Evolutionary conservation across 768 basidiomycete genomes (phyloP).

Genomic region (Kwoniella newhampshirensis): DNA sequence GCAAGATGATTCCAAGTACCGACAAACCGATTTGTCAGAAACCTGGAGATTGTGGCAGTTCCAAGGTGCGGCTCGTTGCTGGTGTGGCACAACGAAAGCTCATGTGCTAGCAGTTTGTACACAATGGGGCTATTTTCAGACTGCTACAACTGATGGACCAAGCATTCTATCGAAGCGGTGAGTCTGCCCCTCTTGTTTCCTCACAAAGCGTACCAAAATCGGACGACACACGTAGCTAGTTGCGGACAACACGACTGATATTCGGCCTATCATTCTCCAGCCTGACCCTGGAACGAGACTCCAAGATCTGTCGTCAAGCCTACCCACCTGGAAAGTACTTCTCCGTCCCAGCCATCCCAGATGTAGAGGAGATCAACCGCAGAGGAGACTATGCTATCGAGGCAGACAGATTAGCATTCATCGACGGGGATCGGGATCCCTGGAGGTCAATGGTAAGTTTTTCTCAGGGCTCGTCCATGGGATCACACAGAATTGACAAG

Average conservation of each 20-base stretch:
- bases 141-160: conserved; percentile 62
- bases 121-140: conserved; percentile 92
- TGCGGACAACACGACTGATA: too few relatives aligned
- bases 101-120: conserved; percentile 62
- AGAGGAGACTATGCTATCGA: conserved; percentile 82
- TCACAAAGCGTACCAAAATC: too few relatives aligned
- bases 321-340: conserved; percentile 70
- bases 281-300: conserved; percentile 68
- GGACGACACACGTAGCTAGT: not conserved
- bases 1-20: conserved; percentile 67
- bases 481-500: conserved; percentile 12
- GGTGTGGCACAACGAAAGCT: not conserved
- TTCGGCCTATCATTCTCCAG: too few relatives aligned
- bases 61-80: conserved; percentile 60
- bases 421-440: conserved; percentile 65
- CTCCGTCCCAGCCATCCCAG: conserved; percentile 69
- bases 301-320: conserved; percentile 68
- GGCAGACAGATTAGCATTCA: conserved; percentile 77
- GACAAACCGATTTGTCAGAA: conserved; percentile 64
- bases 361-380: conserved; percentile 75
- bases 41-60: conserved; percentile 85
- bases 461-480: not conserved
- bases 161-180: conserved; percentile 68
- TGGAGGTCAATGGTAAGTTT: conserved; percentile 69
- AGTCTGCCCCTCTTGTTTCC: conserved; percentile 4